Percentiles rank a stretch among this genome's conserved stretches.
Evolutionary conservation across 1,139 yeast genomes (phyloP).

Genomic region (Hanseniaspora uvarum): DNA sequence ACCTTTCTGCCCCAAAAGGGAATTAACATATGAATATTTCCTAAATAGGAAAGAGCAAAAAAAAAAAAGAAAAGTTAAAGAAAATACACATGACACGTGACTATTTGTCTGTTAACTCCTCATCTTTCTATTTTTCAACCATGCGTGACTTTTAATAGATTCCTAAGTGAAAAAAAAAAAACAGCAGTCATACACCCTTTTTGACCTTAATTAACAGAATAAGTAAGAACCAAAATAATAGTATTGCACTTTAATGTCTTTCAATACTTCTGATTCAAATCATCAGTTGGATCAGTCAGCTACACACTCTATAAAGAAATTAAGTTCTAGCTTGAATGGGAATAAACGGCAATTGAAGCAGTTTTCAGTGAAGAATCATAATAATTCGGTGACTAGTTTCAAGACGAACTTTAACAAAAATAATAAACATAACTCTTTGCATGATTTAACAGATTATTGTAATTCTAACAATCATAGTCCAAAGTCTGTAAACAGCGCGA

Average conservation of each 20-base stretch:
- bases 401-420: constrained; percentile 26
- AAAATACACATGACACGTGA: background rate
- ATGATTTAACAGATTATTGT: constrained; percentile 5
- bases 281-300: background rate
- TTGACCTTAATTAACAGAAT: background rate
- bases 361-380: constrained; percentile 29
- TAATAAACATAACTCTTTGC: constrained; percentile 17
- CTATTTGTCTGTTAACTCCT: background rate
- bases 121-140: background rate
- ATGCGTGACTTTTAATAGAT: background rate
- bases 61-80: background rate
- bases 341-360: constrained; percentile 22
- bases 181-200: background rate
- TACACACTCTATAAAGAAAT: background rate
- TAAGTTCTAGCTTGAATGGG: background rate
- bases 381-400: constrained; percentile 30
- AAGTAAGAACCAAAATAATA: background rate
- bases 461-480: constrained; percentile 14
- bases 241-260: background rate
- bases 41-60: background rate
- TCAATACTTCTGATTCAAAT: background rate
- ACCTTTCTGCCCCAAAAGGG: background rate
- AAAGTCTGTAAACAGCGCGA: constrained; percentile 10
- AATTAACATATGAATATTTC: background rate
- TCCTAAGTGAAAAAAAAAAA: background rate